These are phyloP conservation scores for Obba rivulosa DNA, from an alignment of 768 basidiomycete species.

Conservation along the genomic window DNA sequence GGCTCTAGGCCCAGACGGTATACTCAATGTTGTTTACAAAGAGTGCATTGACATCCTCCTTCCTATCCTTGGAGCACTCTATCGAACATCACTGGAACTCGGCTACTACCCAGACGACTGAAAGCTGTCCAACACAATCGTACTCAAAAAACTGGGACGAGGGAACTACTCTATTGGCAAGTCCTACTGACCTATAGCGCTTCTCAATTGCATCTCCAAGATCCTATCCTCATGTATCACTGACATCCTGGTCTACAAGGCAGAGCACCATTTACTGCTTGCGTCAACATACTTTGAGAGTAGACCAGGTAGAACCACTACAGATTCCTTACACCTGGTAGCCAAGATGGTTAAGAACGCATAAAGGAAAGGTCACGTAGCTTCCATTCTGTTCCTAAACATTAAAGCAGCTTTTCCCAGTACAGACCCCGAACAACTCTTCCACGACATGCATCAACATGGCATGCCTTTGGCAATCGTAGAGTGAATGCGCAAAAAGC, in stretches of 20 bases:
- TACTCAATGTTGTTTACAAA: constrained; percentile 30
- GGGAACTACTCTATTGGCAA: constrained; percentile 27
- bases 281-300: constrained; percentile 21
- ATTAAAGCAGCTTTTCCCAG: constrained; percentile 31
- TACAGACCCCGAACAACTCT: constrained; percentile 7
- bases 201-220: constrained; percentile 21
- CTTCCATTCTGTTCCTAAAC: constrained; percentile 18
- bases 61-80: constrained; percentile 24
- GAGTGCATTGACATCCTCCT: constrained; percentile 20
- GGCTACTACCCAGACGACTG: constrained; percentile 21
- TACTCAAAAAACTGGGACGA: constrained; percentile 30
- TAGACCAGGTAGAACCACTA: constrained; percentile 16
- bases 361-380: constrained; percentile 13
- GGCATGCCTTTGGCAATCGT: constrained; percentile 13
- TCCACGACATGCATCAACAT: constrained; percentile 10
- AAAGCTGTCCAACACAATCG: constrained; percentile 23
- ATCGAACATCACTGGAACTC: constrained; percentile 23
- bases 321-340: constrained; percentile 22
- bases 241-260: constrained; percentile 6
- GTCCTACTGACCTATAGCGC: constrained; percentile 30
- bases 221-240: constrained; percentile 19
- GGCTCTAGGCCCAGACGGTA: constrained; percentile 22
- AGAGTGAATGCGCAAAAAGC: constrained; percentile 12
- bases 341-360: constrained; percentile 17
- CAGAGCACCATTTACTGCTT: constrained; percentile 6